Evolutionary conservation across 495 filamentous ascomycete species (phyloP).

Genomic region (Chaetomium cochliodes): DNA sequence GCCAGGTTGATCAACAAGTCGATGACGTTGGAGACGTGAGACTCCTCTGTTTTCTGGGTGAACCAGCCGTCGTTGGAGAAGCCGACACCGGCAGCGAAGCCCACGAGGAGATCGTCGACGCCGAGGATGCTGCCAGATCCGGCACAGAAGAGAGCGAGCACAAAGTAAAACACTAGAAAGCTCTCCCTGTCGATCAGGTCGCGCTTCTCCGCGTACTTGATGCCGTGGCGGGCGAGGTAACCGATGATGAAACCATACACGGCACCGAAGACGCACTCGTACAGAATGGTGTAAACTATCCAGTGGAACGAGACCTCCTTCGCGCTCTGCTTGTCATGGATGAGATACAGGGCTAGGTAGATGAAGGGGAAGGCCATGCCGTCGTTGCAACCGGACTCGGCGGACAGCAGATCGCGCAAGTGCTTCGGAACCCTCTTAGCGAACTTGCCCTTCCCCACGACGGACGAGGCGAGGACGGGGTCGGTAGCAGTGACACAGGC

Average conservation of each 20-base stretch:
- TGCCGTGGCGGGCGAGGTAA: conserved; percentile 83
- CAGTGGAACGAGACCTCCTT: conserved; percentile 75
- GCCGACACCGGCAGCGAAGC: conserved; percentile 90
- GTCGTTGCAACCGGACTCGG: conserved; percentile 98
- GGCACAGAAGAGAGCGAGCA: conserved; percentile 92
- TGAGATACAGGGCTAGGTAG: conserved; percentile 86
- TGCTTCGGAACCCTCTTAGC: conserved; percentile 96
- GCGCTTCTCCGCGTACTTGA: conserved; percentile 81
- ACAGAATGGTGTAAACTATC: conserved; percentile 87
- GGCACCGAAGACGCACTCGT: conserved; percentile 93
- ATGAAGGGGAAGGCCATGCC: conserved; percentile 99
- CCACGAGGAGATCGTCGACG: conserved; percentile 93
- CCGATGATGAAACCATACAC: conserved; percentile 86
- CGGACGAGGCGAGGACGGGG: conserved; percentile 94
- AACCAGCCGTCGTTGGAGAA: conserved; percentile 99
- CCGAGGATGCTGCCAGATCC: conserved; percentile 90
- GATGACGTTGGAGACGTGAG: conserved; percentile 98
- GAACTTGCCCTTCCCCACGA: conserved; percentile 98
- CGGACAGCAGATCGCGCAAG: conserved; percentile 90
- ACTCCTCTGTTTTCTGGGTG: conserved; percentile 95
- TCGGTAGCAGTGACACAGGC: conserved; percentile 98
- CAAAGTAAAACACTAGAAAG: conserved; percentile 98
- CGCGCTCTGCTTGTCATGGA: conserved; percentile 69
- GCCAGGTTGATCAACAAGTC: conserved; percentile 95
- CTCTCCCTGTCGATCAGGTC: conserved; percentile 93